Conservation (phyloP, 2,329 filamentous ascomycete genomes). For the Aspergillus quadricinctus region DNA sequence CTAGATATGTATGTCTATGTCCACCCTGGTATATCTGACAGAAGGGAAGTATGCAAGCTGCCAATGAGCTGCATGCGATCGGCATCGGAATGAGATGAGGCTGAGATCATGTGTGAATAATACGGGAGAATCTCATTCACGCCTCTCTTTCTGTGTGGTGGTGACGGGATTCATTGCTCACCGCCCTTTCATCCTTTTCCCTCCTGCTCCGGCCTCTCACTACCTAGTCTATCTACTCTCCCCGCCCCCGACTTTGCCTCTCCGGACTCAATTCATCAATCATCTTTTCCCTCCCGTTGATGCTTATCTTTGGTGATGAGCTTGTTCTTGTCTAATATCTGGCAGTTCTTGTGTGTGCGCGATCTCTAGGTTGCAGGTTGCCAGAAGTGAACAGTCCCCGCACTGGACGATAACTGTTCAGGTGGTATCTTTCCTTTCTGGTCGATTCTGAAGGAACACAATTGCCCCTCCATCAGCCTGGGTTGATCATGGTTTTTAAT, state of each 20-base stretch:
- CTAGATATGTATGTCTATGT: background rate
- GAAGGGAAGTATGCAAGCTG: background rate
- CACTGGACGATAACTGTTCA: background rate
- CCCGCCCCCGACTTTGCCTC: background rate
- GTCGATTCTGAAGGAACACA: background rate
- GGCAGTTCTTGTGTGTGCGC: background rate
- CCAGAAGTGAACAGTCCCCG: slow-evolving; percentile 1
- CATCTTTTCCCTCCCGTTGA: background rate
- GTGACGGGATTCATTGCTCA: background rate
- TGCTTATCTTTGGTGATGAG: background rate
- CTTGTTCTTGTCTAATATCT: background rate
- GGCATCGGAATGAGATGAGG: background rate
- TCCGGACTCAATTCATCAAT: slow-evolving; percentile 7
- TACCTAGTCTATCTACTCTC: slow-evolving; percentile 9
- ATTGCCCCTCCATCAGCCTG: slow-evolving; percentile 9
- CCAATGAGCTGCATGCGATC: background rate
- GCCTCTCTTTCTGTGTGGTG: background rate
- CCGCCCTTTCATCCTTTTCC: background rate
- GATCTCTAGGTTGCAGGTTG: background rate
- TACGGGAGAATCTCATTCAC: background rate
- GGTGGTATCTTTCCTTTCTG: background rate
- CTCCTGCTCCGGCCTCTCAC: background rate
- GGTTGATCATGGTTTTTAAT: slow-evolving; percentile 24
- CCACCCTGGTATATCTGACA: background rate
- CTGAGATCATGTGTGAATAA: slow-evolving; percentile 1